These are phyloP conservation scores for Aspergillus viridinutans DNA, from an alignment of 2,329 filamentous ascomycete genomes.

Conservation along the genomic window DNA sequence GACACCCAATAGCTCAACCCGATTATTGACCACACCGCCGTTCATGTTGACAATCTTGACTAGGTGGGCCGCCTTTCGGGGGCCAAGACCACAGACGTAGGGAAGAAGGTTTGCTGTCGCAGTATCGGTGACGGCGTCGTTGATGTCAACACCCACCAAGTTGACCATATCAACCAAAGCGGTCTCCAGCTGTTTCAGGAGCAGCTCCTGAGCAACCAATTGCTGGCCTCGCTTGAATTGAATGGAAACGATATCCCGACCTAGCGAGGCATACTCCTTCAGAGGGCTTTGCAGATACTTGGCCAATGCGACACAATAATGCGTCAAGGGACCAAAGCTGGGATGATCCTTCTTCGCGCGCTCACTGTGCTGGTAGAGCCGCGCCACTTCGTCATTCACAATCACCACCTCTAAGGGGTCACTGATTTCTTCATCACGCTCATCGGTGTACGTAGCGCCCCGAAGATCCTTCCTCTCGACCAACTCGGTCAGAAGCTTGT, in stretches of 20 bases:
- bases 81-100: conserved; percentile 86
- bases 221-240: conserved; percentile 88
- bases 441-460: conserved; percentile 78
- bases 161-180: conserved; percentile 99
- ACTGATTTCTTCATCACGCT: conserved; percentile 69
- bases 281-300: conserved; percentile 93
- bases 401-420: conserved; percentile 84
- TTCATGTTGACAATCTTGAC: conserved; percentile 90
- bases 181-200: conserved; percentile 83
- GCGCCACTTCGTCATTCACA: conserved; percentile 95
- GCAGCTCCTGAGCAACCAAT: conserved; percentile 79
- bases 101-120: conserved; percentile 85
- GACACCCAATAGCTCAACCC: conserved; percentile 85
- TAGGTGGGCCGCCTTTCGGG: conserved; percentile 79
- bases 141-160: conserved; percentile 89
- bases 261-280: conserved; percentile 92
- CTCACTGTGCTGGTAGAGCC: conserved; percentile 87
- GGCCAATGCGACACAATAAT: conserved; percentile 86
- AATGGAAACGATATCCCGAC: conserved; percentile 80
- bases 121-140: conserved; percentile 76
- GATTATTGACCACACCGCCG: conserved; percentile 75
- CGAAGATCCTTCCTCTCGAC: conserved; percentile 73
- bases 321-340: conserved; percentile 68
- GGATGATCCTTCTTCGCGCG: conserved; percentile 78
- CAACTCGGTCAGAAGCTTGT: conserved; percentile 74